Base-by-base conservation (phyloP, 306 rosid species). In the Oemleria cerasiformis region DNA sequence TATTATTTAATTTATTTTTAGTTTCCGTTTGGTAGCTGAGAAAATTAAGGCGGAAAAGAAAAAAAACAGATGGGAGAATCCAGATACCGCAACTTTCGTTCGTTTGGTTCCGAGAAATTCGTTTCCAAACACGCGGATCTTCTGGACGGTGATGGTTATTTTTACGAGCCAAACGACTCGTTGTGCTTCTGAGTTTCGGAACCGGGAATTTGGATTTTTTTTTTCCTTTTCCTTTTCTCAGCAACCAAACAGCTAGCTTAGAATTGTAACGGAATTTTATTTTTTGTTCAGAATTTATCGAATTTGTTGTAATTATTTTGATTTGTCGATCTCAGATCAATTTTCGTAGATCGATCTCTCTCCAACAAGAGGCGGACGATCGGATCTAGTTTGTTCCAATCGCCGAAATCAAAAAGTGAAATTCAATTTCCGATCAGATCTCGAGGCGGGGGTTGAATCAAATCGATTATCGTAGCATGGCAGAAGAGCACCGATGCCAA, bases 401-500 rank as follows among this genome's bases (percentile, higher is more conserved):
- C 8, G 45, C 21, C 25, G 65, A 38, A 61, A 36, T 36, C 39
- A 8, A 14, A 8, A 59, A 59, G 23, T 8, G 48, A 43, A 16
- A 49, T 53, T 53, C 25, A n/a, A n/a, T 53, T 53, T 53, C 58
- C 23, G 20, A 61, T 10, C 9, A 61, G 65, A 61, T 61, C 65
- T 60, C 6, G 65, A 59, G 54, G 74, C 55, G 62, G 41, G 44
- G 57, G 44, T 38, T 69, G 16, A 64, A 50, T 51, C 49, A 9
- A 8, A 23, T 53, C 23, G 14, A 56, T 56, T 12, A 17, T 68
- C 40, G 71, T 43, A 66, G 60, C 68, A 90, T 92, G 98, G 97
- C 97, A 71, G 98, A 93, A 76, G 97, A 93, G 70, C 98, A 93
- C 74, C 58, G 94, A 80, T 93, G 93, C 83, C 77, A 93, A 82